These are phyloP conservation scores for Cardamine resedifolia DNA, from an alignment of 345 rosid genomes.

Conservation along the genomic window DNA sequence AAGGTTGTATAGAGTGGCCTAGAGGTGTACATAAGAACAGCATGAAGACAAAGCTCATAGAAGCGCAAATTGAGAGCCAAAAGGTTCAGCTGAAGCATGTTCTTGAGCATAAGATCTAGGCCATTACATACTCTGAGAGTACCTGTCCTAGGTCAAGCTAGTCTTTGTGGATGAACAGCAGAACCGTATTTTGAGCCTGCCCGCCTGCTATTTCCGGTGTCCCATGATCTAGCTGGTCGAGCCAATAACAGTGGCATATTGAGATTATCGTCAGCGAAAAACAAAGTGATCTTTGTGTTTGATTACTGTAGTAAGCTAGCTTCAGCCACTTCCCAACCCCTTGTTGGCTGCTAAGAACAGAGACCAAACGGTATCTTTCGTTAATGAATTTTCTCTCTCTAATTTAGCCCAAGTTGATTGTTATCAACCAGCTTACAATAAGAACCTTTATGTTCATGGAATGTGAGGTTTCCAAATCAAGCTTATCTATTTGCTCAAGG, in stretches of 20 bases:
- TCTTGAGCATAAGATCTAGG: slow-evolving; percentile 78
- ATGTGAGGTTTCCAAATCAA: too few relatives aligned
- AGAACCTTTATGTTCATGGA: too few relatives aligned
- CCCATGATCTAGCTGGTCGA: background rate
- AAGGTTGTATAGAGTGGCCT: slow-evolving; percentile 98
- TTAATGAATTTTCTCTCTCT: background rate
- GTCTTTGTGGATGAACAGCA: slow-evolving; percentile 6
- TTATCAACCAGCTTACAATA: background rate
- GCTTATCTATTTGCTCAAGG: too few relatives aligned
- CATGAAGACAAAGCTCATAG: slow-evolving; percentile 85
- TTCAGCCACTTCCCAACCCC: slow-evolving; percentile 7
- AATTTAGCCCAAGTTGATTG: background rate
- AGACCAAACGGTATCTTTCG: background rate
- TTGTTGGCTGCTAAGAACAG: slow-evolving; percentile 15
- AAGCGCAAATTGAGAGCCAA: slow-evolving; percentile 78
- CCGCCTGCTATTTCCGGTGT: background rate
- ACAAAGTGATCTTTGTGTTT: slow-evolving; percentile 15
- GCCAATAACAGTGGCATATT: background rate
- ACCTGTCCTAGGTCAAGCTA: background rate
- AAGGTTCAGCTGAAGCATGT: slow-evolving; percentile 83
- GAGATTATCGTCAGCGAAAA: background rate
- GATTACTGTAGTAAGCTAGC: too few relatives aligned
- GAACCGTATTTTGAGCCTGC: background rate
- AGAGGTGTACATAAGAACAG: slow-evolving; percentile 66
- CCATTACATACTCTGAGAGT: background rate